Evolutionary conservation across 768 basidiomycete species (phyloP), one percentile per base, ranked within the genome.

Genomic region (Kwoniella botswanensis): DNA sequence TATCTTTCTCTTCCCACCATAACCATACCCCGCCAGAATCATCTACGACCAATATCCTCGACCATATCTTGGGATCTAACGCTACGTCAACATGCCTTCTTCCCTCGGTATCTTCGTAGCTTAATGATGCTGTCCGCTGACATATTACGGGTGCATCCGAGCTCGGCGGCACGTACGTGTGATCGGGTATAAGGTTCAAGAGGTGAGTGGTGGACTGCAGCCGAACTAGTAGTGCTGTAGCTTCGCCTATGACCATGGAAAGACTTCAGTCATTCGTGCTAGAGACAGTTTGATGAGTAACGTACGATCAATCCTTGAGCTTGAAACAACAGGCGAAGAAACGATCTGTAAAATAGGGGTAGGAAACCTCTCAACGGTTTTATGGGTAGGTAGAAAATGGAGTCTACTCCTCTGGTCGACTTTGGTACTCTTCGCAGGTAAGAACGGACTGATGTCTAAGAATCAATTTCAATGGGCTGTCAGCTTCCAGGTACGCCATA

Each of bases 21-120:
- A 74, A 29, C 79, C 79, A 80, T 3, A 80, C 73, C 3, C 75
- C 76, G 5, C 79, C 79, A 22, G 43, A n/a, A 53, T 77, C 75
- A 71, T 80, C 79, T 11, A 78, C 75, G 21, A 80, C 43, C 42
- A 75, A 29, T 9, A 63, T 44, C 56, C 74, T 61, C 7, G 71
- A 61, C 79, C 79, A 80, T 18, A 44, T 41, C 2, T 2, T 43
- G 5, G 74, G 65, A 63, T 80, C 76, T 24, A 77, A 18, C 13
- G 69, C 75, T 4, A 66, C 64, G 65, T 80, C 79, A 18, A 78
- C 68, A 65, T 76, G 71, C 53, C 73, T 53, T 29, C 71, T 22
- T 0, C 72, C 74, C 22, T 70, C 76, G 17, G 76, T 73, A 18
- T 77, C 68, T 35, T 52, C 53, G n/a, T 63, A 62, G 1, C 57